Evolutionary conservation across 2,329 filamentous ascomycete genomes (phyloP), one percentile per base, ranked within the genome.

Genomic region (Fusarium sterilihyphosum): DNA sequence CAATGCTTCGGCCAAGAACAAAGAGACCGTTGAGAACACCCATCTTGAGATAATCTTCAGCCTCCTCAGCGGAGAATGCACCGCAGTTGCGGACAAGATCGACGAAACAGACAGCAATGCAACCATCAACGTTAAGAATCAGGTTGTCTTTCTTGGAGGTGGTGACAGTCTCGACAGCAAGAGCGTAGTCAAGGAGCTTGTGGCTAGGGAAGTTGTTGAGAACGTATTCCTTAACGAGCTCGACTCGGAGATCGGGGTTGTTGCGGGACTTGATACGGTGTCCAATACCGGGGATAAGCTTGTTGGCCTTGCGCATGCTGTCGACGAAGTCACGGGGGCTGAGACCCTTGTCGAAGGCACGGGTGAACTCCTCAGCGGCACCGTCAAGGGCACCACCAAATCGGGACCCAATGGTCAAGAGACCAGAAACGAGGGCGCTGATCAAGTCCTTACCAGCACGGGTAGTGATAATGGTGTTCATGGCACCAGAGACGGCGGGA

Each of bases 101-200:
- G 77, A 99, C 95, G 83, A 99, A 99, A 92, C 95, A 98, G 84
- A 99, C 96, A 78, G 96, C 96, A 82, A 99, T 93, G 85, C 94
- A 98, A 80, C 96, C 96, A 83, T 98, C 96, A 69, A 99, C 96
- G 89, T 99, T 99, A 81, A 99, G 92, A 80, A 99, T 99, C 79
- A 99, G 91, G 90, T 98, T 99, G 88, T 99, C 96, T 91, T 99
- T 99, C 94, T 99, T 99, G 77, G 95, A 98, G 58, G 96, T 99
- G 64, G 96, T 99, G 76, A 99, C 96, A 17, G 93, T 94, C 91
- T 99, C 96, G 78, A 99, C 96, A 53, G 96, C 96, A 82, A 99
- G 91, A 78, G 96, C 96, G 85, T 98, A 99, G 88, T 99, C 96
- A 83, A 99, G 94, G 83, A 98, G 92, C 91, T 98, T 98, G 90